Conservation (phyloP, 257 asterid genomes). For the Henckelia pumila region DNA sequence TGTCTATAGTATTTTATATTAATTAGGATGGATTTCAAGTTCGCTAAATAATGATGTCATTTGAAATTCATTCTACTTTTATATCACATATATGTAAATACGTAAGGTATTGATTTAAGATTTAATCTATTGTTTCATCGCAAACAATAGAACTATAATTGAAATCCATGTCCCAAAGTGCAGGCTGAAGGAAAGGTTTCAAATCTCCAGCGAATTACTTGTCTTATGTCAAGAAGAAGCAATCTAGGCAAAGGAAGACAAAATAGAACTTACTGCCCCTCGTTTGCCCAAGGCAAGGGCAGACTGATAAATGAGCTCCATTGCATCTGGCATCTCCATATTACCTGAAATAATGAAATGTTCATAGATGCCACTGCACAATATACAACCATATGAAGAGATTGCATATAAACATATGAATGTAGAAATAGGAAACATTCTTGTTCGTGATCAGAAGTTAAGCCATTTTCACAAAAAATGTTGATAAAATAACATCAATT, state of each 20-base stretch:
- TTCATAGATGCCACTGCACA: background rate
- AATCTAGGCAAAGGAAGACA: slow-evolving; percentile 13
- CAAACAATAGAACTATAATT: no score
- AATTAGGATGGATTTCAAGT: no score
- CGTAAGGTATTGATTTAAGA: no score
- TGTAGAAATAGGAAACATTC: slow-evolving; percentile 10
- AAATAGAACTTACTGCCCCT: slow-evolving; percentile 71
- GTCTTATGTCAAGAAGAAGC: background rate
- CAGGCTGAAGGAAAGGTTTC: background rate
- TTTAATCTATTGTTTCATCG: no score
- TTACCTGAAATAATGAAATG: slow-evolving; percentile 49
- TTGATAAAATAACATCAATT: background rate
- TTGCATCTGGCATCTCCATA: slow-evolving; percentile 85
- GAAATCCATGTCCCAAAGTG: no score
- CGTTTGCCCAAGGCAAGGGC: slow-evolving; percentile 70
- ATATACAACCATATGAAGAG: slow-evolving; percentile 15
- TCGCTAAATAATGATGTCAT: no score
- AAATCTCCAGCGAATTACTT: background rate
- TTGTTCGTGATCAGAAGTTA: background rate
- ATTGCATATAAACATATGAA: background rate
- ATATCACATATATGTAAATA: no score
- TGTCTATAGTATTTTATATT: no score
- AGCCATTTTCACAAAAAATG: background rate
- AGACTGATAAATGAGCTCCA: slow-evolving; percentile 78
- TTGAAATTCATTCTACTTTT: no score